These are phyloP conservation scores for Polytrichum formosum DNA, from an alignment of 225 moss, liverwort and hornwort genomes.

Conservation along the genomic window DNA sequence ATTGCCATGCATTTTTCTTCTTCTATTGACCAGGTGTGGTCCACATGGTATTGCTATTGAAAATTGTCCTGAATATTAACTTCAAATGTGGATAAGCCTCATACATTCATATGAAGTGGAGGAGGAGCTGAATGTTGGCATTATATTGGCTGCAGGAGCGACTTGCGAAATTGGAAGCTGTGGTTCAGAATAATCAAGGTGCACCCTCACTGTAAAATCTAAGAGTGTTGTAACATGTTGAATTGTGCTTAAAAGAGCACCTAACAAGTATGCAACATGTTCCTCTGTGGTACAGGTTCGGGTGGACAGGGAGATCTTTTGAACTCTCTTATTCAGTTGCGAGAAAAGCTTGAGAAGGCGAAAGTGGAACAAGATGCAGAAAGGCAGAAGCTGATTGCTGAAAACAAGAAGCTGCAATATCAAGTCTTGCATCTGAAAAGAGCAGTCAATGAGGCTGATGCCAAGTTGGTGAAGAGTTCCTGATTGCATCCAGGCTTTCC, in stretches of 20 bases:
- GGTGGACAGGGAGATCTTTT: conserved; percentile 31
- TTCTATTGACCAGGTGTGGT: too few species aligned
- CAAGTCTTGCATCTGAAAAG: conserved; percentile 46
- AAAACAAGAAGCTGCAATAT: conserved; percentile 51
- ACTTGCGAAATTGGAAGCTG: conserved; percentile 45
- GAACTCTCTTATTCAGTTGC: conserved; percentile 39
- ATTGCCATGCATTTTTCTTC: too few species aligned
- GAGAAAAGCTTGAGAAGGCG: conserved; percentile 35
- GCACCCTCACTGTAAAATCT: background rate
- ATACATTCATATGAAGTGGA: too few species aligned
- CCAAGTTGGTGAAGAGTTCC: conserved; percentile 12
- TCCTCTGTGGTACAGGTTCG: conserved; percentile 17
- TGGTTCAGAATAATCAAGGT: conserved; percentile 33
- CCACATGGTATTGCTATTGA: too few species aligned
- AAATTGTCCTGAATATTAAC: too few species aligned
- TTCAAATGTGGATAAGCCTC: too few species aligned
- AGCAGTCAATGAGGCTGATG: conserved; percentile 45
- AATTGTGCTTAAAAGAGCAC: too few species aligned
- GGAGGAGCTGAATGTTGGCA: background rate
- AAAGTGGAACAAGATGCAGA: conserved; percentile 47
- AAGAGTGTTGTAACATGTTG: too few species aligned
- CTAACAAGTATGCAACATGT: too few species aligned
- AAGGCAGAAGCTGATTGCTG: conserved; percentile 41
- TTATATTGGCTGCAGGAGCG: conserved; percentile 29
- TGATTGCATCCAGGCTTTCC: too few species aligned